Percentiles rank a stretch among this genome's conserved stretches.
Evolutionary conservation across 768 basidiomycete genomes (phyloP).

Genomic region (Boletus subcaerulescens): DNA sequence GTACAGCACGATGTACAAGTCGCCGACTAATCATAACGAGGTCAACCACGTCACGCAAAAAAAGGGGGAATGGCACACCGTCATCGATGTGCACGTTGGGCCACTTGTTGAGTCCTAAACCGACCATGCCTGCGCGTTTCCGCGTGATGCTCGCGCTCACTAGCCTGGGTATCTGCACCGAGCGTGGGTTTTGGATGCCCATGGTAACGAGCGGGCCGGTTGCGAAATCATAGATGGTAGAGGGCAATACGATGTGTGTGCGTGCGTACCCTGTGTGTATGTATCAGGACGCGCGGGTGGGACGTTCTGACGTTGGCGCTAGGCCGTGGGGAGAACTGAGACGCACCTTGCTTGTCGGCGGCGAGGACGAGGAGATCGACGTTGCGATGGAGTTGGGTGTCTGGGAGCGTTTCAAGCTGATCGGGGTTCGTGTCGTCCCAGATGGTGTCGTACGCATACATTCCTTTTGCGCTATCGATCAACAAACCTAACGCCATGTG

Average conservation of each 20-base stretch:
- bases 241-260: slow-evolving; percentile 45
- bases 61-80: not conserved
- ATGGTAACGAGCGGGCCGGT: slow-evolving; percentile 43
- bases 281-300: not conserved
- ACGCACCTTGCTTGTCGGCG: slow-evolving; percentile 35
- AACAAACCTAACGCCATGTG: slow-evolving; percentile 34
- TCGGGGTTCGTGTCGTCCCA: slow-evolving; percentile 47
- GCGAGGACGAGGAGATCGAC: slow-evolving; percentile 47
- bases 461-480: slow-evolving; percentile 42
- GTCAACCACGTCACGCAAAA: not conserved
- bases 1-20: slow-evolving; percentile 42
- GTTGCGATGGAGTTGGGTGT: slow-evolving; percentile 42
- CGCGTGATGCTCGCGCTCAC: slow-evolving; percentile 44
- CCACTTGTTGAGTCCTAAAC: slow-evolving; percentile 58
- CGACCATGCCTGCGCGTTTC: slow-evolving; percentile 53
- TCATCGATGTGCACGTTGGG: slow-evolving; percentile 56
- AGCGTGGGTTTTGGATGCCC: slow-evolving; percentile 44
- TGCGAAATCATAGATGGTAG: slow-evolving; percentile 58
- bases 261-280: not conserved
- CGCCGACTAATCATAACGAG: slow-evolving; percentile 19
- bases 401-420: slow-evolving; percentile 43
- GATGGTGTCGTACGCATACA: slow-evolving; percentile 35
- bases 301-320: not conserved
- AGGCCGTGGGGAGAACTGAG: not conserved
- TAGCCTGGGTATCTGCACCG: slow-evolving; percentile 50